Evolutionary conservation across 208 protist species (phyloP), one percentile per base, ranked within the genome.

Genomic region (Trypanosoma grayi): DNA sequence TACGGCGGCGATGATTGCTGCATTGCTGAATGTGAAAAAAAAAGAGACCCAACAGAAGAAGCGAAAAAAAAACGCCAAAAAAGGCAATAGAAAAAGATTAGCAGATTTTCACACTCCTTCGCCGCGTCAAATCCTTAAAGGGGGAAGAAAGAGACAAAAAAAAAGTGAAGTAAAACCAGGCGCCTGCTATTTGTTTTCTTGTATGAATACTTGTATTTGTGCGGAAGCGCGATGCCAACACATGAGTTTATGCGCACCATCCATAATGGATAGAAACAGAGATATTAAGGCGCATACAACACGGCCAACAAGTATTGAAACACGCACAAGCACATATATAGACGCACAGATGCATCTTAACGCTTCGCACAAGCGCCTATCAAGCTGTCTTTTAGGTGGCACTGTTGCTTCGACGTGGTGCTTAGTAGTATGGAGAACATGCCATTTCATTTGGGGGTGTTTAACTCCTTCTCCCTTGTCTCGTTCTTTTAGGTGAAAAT

Each of bases 1-100:
- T 85, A 62, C 30, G 55, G 48, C 39, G 9, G 0, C 14, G 33
- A 48, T 16, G 53, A 39, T 37, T 30, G 8, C 39, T 69, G 16
- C 53, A 69, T 61, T 24, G 13, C 20, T 53, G 16, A 7, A 27
- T 64, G 37, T 57, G 51, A 24, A 11, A 50, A 53, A 30, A 37
- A 18, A 31, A 60, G 16, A 25, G 36, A 27, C 50, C 8, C 22
- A 28, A 34, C 14, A 59, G 11, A 6, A 55, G 39, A 55, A 39
- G 27, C 10, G 50, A n/a, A 25, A n/a, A 4, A 55, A 55, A 16
- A 55, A 25, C 9, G 3, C n/a, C 1, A 51, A 31, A 34, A 51
- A 22, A 18, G 11, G 39, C 14, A 43, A 43, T n/a, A 43, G 39
- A 43, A 43, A 14, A 14, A 14, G 2, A 14, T n/a, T 43, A 14